A percentile compares a stretch with the other conserved stretches of the same genome.
Conservation (phyloP, 2,329 filamentous ascomycete species). For the Claviceps sorghi region DNA sequence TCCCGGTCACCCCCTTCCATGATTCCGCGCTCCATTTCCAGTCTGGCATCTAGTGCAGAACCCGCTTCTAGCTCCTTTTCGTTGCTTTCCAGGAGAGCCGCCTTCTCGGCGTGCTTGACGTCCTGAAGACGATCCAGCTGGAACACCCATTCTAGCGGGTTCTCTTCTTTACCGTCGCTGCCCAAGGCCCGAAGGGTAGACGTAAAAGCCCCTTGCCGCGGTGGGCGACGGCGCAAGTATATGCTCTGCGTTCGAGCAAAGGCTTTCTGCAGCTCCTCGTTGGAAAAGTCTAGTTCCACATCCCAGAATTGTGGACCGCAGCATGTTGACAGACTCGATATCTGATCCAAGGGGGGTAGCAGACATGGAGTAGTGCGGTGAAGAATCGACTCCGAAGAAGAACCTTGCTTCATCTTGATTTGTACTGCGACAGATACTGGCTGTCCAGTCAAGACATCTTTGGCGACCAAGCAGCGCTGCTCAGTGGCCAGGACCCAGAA, state of each 20-base stretch:
- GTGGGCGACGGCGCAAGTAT: constrained; percentile 55
- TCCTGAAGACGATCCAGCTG: constrained; percentile 37
- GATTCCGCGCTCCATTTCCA: constrained; percentile 45
- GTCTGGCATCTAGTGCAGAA: constrained; percentile 52
- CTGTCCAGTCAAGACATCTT: constrained; percentile 72
- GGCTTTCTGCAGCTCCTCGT: constrained; percentile 44
- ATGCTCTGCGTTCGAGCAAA: constrained; percentile 57
- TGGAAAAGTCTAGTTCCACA: constrained; percentile 59
- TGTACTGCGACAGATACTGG: constrained; percentile 61
- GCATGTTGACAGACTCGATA: constrained; percentile 45
- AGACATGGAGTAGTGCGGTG: constrained; percentile 42
- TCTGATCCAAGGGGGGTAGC: constrained; percentile 48
- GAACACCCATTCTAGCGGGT: constrained; percentile 63
- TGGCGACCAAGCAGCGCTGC: constrained; percentile 71
- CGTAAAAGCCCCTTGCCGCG: constrained; percentile 54
- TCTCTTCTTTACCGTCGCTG: constrained; percentile 16
- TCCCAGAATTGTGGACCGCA: constrained; percentile 62
- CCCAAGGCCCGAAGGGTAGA: constrained; percentile 63
- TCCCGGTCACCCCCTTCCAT: constrained; percentile 25
- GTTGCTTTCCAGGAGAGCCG: constrained; percentile 41
- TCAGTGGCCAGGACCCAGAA: constrained; percentile 94
- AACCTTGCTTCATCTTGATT: constrained; percentile 39
- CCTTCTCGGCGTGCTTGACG: constrained; percentile 52
- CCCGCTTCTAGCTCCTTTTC: constrained; percentile 32
- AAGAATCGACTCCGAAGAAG: constrained; percentile 23